These are phyloP conservation scores for Yamadazyma blattariae DNA, from an alignment of 1,139 yeast species.

Conservation along the genomic window DNA sequence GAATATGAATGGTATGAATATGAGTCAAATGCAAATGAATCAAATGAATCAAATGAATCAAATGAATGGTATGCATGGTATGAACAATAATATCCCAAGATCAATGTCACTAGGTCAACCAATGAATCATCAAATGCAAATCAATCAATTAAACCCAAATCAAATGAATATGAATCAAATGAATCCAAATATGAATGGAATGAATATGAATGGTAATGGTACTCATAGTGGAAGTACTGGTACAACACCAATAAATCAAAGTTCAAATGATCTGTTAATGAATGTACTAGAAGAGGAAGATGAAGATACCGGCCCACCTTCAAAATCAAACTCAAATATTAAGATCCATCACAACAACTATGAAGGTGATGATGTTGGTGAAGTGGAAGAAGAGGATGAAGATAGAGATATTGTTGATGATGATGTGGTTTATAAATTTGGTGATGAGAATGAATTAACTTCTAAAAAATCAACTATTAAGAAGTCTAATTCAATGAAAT, in stretches of 20 bases:
- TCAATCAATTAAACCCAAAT: not conserved
- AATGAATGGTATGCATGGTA: not conserved
- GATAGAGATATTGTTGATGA: constrained; percentile 27
- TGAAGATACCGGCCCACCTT: constrained; percentile 9
- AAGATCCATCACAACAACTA: not conserved
- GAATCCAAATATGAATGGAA: not conserved
- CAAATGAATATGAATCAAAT: not conserved
- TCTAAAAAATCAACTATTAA: constrained; percentile 41
- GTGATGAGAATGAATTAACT: constrained; percentile 20
- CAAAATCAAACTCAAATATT: constrained; percentile 3
- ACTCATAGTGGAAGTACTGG: not conserved
- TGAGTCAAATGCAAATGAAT: constrained; percentile 4
- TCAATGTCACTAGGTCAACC: constrained; percentile 3
- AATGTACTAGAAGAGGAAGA: constrained; percentile 42
- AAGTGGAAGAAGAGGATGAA: constrained; percentile 1
- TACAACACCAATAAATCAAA: constrained; percentile 10
- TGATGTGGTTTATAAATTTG: constrained; percentile 30
- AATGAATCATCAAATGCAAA: not conserved
- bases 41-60: constrained; percentile 6
- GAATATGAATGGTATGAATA: constrained; percentile 4
- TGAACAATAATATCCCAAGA: constrained; percentile 2
- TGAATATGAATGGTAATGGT: not conserved
- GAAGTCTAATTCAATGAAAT: constrained; percentile 41
- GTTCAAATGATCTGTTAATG: constrained; percentile 38
- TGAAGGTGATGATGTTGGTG: not conserved